Conservation (phyloP, 805 yeast genomes). For the Candida gorgasii region DNA sequence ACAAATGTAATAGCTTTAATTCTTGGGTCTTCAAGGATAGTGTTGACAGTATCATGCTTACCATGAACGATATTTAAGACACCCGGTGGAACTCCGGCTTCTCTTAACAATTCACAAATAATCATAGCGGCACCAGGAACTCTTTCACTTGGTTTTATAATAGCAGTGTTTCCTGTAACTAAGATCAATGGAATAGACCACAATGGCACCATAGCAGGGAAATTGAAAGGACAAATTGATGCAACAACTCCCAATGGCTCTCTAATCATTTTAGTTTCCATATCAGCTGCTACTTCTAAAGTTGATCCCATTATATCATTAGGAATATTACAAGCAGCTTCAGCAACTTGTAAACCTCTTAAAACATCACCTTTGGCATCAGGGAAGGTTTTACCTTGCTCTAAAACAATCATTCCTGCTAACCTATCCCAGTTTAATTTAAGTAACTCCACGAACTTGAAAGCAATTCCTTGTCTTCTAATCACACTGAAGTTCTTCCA, state of each 20-base stretch:
- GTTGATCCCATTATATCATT: slow-evolving; percentile 62
- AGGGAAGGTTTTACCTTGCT: slow-evolving; percentile 68
- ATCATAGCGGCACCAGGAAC: slow-evolving; percentile 82
- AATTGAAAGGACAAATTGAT: slow-evolving; percentile 78
- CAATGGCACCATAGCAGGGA: slow-evolving; percentile 81
- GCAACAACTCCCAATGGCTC: slow-evolving; percentile 77
- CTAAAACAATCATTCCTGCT: slow-evolving; percentile 54
- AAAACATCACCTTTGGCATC: slow-evolving; percentile 76
- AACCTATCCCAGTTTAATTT: slow-evolving; percentile 66
- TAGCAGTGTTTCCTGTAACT: slow-evolving; percentile 71
- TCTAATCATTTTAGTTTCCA: slow-evolving; percentile 77
- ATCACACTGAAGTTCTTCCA: slow-evolving; percentile 61
- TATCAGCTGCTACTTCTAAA: slow-evolving; percentile 67
- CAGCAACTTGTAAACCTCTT: slow-evolving; percentile 78
- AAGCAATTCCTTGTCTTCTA: slow-evolving; percentile 70
- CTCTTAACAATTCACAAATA: slow-evolving; percentile 66
- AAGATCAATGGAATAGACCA: slow-evolving; percentile 65
- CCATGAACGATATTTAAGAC: slow-evolving; percentile 75
- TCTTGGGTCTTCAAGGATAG: slow-evolving; percentile 68
- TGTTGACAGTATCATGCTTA: slow-evolving; percentile 69
- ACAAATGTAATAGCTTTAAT: slow-evolving; percentile 78
- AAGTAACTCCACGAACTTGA: slow-evolving; percentile 65
- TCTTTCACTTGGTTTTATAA: slow-evolving; percentile 64
- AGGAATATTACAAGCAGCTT: slow-evolving; percentile 67
- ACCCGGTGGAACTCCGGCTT: slow-evolving; percentile 78